phyloP scores from a whole-genome alignment of 257 asterid genomes.

The Ajuga chamaepitys region DNA sequence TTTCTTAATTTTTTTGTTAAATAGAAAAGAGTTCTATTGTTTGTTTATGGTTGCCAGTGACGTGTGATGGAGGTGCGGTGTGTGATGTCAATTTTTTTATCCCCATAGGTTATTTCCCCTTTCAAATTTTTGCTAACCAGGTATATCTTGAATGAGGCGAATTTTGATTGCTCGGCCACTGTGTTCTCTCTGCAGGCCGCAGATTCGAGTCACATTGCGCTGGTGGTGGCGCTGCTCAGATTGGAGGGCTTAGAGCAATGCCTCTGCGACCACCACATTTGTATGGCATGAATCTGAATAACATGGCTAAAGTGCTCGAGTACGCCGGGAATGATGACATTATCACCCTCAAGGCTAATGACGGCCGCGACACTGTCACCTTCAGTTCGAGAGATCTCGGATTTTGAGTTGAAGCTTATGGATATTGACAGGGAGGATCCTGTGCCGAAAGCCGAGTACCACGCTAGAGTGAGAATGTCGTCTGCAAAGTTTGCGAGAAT shows the following conservation, averaged over 20 bases:
- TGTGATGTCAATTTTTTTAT: too few relatives aligned
- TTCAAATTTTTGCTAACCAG: too few relatives aligned
- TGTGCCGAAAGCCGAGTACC: slow-evolving; percentile 63
- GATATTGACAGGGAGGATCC: slow-evolving; percentile 62
- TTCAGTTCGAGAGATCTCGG: slow-evolving; percentile 67
- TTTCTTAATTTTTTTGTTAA: too few relatives aligned
- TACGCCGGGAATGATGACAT: slow-evolving; percentile 63
- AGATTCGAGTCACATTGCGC: slow-evolving; percentile 66
- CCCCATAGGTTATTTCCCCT: too few relatives aligned
- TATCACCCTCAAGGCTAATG: slow-evolving; percentile 58
- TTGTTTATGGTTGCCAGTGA: too few relatives aligned
- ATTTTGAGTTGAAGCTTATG: slow-evolving; percentile 67
- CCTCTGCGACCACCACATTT: slow-evolving; percentile 55
- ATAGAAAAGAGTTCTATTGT: too few relatives aligned
- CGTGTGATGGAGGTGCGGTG: too few relatives aligned
- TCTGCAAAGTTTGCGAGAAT: slow-evolving; percentile 53
- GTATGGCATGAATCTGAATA: slow-evolving; percentile 54
- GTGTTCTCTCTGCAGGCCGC: slow-evolving; percentile 60
- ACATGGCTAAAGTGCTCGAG: slow-evolving; percentile 51
- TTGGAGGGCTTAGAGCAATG: slow-evolving; percentile 67
- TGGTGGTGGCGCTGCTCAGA: slow-evolving; percentile 53
- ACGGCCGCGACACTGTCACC: slow-evolving; percentile 54
- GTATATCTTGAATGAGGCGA: slow-evolving; percentile 53
- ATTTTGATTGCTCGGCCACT: slow-evolving; percentile 58
- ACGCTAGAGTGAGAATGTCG: slow-evolving; percentile 60